Evolutionary conservation across 768 basidiomycete genomes (phyloP), one percentile per base, ranked within the genome.

Genomic region (Sporobolomyces phaffii): DNA sequence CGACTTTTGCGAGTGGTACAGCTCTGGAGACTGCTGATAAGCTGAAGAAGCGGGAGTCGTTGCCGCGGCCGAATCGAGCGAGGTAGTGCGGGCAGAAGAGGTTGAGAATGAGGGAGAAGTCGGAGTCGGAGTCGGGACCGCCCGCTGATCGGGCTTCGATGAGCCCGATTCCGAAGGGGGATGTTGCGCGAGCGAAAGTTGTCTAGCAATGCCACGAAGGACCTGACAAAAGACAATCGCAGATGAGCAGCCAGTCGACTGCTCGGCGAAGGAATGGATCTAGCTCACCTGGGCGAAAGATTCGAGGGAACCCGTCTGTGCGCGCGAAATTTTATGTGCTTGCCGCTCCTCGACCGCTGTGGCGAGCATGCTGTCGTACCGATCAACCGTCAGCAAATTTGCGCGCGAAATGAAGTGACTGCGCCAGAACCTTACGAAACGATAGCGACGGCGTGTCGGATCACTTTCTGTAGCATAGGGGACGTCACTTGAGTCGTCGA

Each of bases 261-360:
- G 22, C 10, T 41, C 6, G 34, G 17, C 7, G 38, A 45, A 2
- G 17, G n/a, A 52, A 13, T 24, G 36, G 15, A 3, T 29, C 15
- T 8, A 40, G 18, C 51, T n/a, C 3, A 62, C 61, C 34, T 54
- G 51, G 1, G 43, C 49, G 43, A 62, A 62, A 22, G 61, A 3
- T 20, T 52, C 50, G 31, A 24, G 26, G 17, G 18, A 29, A 36
- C 13, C n/a, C 22, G 18, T 28, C 3, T 40, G 2, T 6, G 15
- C 14, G 18, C 59, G 22, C 20, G n/a, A 29, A n/a, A 48, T 17
- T 26, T 26, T 22, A 36, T 60, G 59, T 1, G 56, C 29, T 38
- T 50, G 38, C 1, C 59, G 47, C 22, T 60, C 34, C 36, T 60
- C 59, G 36, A 49, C 59, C 31, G 47, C 36, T 1, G 33, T 20